Evolutionary conservation across 441 rosid genomes (phyloP), one percentile per base, ranked within the genome.

Genomic region (Adansonia grandidieri): DNA sequence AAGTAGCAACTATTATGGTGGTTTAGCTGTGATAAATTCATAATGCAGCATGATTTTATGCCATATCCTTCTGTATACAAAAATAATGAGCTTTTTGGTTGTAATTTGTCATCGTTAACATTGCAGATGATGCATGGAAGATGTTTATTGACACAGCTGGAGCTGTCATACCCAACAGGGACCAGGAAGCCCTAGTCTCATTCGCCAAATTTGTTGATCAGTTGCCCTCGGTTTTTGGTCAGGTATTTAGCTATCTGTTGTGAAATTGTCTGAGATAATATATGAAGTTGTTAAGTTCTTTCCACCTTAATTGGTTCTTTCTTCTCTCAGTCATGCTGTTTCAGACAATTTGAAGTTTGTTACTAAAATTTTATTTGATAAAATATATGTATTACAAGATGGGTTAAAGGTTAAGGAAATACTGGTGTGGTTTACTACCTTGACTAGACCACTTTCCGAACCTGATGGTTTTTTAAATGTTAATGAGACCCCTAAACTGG

Each of bases 121-220:
- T 44, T 81, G 20, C 77, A 93, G 98, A 91, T 77, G 96, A 91
- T 88, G 93, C 86, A 13, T 84, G 92, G 90, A 96, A 89, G 83
- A 70, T 78, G 70, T 86, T 96, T 53, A 87, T 92, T 71, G 91
- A 13, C 66, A 62, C 42, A 11, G 66, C 66, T 28, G 66, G 66
- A 28, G n/a, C 66, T 5, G 28, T 62, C 42, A 11, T 62, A 62
- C 66, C 66, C 6, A 42, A 89, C 76, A 91, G 80, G 47, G 88
- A 90, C 81, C 85, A 80, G 80, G 99, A 96, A 85, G 86, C 89
- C 69, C 81, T 92, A 1, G 83, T 80, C 75, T 91, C 98, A 65
- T 77, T 94, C 71, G 87, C 87, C 75, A 92, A 87, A 63, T 89
- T 94, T 81, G 90, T 91, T 73, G 92, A 91, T 88, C 98, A 94